Base-by-base conservation (phyloP, 176 grass and related monocot genomes). In the Puccinellia tenuiflora region DNA sequence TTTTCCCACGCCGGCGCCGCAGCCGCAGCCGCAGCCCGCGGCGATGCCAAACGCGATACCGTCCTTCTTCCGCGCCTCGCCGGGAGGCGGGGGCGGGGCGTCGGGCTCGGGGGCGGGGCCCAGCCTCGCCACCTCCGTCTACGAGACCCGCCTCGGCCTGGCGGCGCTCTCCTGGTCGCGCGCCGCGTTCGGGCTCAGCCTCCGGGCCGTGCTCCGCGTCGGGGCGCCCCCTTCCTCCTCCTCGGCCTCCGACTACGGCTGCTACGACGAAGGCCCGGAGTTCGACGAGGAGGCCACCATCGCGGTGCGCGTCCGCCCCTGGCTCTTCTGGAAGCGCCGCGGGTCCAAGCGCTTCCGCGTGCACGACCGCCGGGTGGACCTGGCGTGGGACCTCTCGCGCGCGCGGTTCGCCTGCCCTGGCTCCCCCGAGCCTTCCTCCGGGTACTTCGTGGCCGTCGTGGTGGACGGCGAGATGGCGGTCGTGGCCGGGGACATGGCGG, bases 91-190 rank as follows among this genome's bases (percentile, higher is more conserved):
- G 12, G 78, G 74, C 42, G 81, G 76, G 12, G 63, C 69, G 50
- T 30, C 83, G 10, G 82, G 81, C 30, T 68, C 75, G 1, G 84
- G 16, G 13, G 85, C 60, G 17, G 89, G 86, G 28, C 85, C 88
- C 14, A 95, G 80, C 69, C 78, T 92, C 45, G 90, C 86, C 71
- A 95, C 92, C 4, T 95, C 96, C 46, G 80, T 95, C 37, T 95
- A 98, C 88, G 88, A 91, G 79, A 95, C 96, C n/a, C 85, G 79
- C 53, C 90, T 98, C 25, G 96, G 96, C 77, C 37, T 92, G 46
- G 96, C 89, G 28, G 80, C 96, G 68, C 85, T 95, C 55, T 88
- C 96, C 48, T 98, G 96, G 96, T 95, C 92, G 46, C 92, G 92
- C 70, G 83, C 85, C 79, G 81, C 88, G 46, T 67, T 98, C 45